Conservation (phyloP, 2,329 filamentous ascomycete species). For the Exophiala sideris region DNA sequence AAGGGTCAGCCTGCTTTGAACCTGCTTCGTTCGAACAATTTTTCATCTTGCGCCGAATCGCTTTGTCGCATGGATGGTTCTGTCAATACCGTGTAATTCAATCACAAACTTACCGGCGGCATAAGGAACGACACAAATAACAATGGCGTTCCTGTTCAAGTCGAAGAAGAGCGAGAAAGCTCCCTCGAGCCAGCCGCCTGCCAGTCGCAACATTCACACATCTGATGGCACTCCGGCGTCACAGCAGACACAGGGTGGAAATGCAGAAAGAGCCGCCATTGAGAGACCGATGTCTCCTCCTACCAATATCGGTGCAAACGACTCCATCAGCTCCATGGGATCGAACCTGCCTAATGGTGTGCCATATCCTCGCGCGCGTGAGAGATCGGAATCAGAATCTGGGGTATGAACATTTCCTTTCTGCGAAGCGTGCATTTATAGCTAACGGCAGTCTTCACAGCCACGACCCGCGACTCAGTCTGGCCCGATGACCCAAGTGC, state of each 20-base stretch:
- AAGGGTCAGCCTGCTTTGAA: background rate
- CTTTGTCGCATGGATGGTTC: conserved; percentile 9
- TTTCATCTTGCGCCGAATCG: conserved; percentile 5
- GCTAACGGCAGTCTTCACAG: conserved; percentile 15
- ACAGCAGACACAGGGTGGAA: conserved; percentile 58
- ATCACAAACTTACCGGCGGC: background rate
- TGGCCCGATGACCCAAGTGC: conserved; percentile 48
- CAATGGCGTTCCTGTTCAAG: conserved; percentile 79
- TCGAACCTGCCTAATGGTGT: conserved; percentile 18
- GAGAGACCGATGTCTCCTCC: conserved; percentile 18
- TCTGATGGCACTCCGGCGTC: conserved; percentile 47
- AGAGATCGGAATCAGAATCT: conserved; percentile 52
- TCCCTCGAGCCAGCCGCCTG: conserved; percentile 48
- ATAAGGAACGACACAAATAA: background rate
- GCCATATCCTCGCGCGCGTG: conserved; percentile 44
- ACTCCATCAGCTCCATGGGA: conserved; percentile 23
- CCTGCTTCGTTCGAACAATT: background rate
- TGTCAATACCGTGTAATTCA: background rate
- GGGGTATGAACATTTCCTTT: conserved; percentile 45
- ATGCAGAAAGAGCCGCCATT: conserved; percentile 15
- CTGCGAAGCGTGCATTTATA: conserved; percentile 7
- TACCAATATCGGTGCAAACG: conserved; percentile 20
- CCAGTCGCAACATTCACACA: conserved; percentile 54
- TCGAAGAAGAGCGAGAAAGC: conserved; percentile 59
- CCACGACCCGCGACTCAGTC: conserved; percentile 21